These are phyloP conservation scores for Axilococcus clingmanii DNA, from an alignment of 139 green algal species.

Conservation along the genomic window DNA sequence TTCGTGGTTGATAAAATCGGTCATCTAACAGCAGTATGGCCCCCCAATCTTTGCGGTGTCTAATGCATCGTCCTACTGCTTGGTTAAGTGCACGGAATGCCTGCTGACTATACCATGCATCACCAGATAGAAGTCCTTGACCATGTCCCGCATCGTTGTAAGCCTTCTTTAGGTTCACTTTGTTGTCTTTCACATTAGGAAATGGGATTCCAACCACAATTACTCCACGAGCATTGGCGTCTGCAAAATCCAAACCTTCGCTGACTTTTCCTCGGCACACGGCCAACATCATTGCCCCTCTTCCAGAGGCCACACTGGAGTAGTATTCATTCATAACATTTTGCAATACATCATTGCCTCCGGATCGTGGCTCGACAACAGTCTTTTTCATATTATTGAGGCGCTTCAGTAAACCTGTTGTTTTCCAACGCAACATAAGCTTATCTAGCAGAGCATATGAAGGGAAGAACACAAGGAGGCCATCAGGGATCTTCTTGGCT, in stretches of 20 bases:
- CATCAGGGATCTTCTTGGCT: constrained; percentile 59
- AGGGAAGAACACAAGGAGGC: constrained; percentile 88
- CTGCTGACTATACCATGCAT: constrained; percentile 87
- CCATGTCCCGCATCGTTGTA: constrained; percentile 47
- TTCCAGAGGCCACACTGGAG: constrained; percentile 33
- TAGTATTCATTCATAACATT: constrained; percentile 64
- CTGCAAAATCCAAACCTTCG: constrained; percentile 94
- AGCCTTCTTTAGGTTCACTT: constrained; percentile 68
- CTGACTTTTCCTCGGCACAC: constrained; percentile 92
- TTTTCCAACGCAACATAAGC: constrained; percentile 64
- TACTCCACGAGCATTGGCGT: constrained; percentile 77
- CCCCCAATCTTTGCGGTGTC: constrained; percentile 85
- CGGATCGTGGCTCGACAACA: constrained; percentile 60
- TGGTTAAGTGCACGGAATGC: constrained; percentile 75
- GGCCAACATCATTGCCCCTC: constrained; percentile 76
- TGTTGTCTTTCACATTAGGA: constrained; percentile 67
- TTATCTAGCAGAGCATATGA: constrained; percentile 78
- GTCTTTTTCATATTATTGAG: constrained; percentile 60
- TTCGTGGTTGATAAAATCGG: constrained; percentile 45
- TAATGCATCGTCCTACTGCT: constrained; percentile 84
- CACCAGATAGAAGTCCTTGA: constrained; percentile 42
- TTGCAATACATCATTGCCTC: constrained; percentile 55
- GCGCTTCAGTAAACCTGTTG: constrained; percentile 43
- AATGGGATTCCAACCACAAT: constrained; percentile 92
- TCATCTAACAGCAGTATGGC: constrained; percentile 89